Conservation (phyloP, 2,329 filamentous ascomycete genomes). For the Capronia americana region DNA sequence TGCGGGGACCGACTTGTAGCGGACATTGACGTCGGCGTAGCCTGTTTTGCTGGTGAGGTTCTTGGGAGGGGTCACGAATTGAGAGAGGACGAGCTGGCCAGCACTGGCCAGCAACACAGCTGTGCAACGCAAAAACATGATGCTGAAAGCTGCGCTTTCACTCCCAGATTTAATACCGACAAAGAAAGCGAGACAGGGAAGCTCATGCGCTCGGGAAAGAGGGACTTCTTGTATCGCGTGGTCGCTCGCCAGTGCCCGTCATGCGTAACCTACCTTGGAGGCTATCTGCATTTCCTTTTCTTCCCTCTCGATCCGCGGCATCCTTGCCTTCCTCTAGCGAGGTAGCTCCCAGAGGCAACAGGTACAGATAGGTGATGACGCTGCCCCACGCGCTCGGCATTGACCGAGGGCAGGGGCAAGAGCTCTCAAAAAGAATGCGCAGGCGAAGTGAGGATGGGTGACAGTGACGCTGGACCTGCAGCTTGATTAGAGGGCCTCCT, state of each 20-base stretch:
- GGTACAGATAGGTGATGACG: constrained; percentile 13
- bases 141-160: constrained; percentile 11
- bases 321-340: constrained; percentile 5
- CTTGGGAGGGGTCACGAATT: constrained; percentile 49
- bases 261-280: background rate
- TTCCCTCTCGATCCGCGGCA: constrained; percentile 11
- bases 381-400: constrained; percentile 12
- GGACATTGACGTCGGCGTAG: constrained; percentile 50
- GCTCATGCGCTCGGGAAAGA: background rate
- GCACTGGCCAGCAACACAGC: constrained; percentile 30
- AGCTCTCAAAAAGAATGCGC: constrained; percentile 3
- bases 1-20: constrained; percentile 57
- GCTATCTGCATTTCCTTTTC: constrained; percentile 7
- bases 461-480: constrained; percentile 7
- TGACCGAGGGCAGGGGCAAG: constrained; percentile 11
- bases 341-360: constrained; percentile 5
- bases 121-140: constrained; percentile 23
- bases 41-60: constrained; percentile 48
- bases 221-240: constrained; percentile 7
- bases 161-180: background rate
- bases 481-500: background rate
- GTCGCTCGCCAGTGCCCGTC: background rate
- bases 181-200: background rate
- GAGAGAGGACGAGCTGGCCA: constrained; percentile 35
- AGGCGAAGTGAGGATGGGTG: background rate